Evolutionary conservation across 768 basidiomycete species (phyloP), one percentile per base, ranked within the genome.

Genomic region (Nevesoporus exiguus): DNA sequence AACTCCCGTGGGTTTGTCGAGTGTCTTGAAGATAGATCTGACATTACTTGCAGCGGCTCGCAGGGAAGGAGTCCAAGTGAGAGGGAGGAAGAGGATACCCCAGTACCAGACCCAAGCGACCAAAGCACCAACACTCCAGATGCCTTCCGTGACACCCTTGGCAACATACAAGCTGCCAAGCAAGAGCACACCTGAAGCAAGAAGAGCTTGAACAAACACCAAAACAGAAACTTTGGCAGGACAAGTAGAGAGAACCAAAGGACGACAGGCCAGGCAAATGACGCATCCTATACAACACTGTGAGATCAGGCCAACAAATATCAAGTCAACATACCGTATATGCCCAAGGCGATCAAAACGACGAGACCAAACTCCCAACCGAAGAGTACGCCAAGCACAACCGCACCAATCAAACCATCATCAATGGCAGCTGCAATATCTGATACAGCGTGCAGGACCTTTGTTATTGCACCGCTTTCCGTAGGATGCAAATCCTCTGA

Each of bases 1-100:
- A 57, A 98, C 82, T 55, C 95, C 94, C 0, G 82, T 86, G 1
- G 89, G 84, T 65, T 95, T 88, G 55, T 84, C 82, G 7, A 98
- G 77, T 17, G 94, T 76, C 51, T 86, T 80, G 52, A 97, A 76
- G 41, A 98, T 83, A 61, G 81, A 86, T 17, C 87, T 90, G 44
- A 92, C 81, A 64, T 84, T 85, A 63, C 85, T 86, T 36, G 94
- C 77, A 6, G 90, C 90, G 1, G 76, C 78, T 57, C 89, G 90
- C 14, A 91, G 73, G 78, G 89, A 63, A 49, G 48, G 53, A 29
- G 52, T 43, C 46, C 56, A 54, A 17, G 60, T 55, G n/a, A 66
- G 59, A 21, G 67, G 19, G 82, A 85, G 47, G 46, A 69, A 53
- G 22, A 68, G 57, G 25, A 61, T 31, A 30, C 61, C 49, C 65